These are phyloP conservation scores for Oidiodendron maius DNA, from an alignment of 495 filamentous ascomycete genomes.

Conservation along the genomic window DNA sequence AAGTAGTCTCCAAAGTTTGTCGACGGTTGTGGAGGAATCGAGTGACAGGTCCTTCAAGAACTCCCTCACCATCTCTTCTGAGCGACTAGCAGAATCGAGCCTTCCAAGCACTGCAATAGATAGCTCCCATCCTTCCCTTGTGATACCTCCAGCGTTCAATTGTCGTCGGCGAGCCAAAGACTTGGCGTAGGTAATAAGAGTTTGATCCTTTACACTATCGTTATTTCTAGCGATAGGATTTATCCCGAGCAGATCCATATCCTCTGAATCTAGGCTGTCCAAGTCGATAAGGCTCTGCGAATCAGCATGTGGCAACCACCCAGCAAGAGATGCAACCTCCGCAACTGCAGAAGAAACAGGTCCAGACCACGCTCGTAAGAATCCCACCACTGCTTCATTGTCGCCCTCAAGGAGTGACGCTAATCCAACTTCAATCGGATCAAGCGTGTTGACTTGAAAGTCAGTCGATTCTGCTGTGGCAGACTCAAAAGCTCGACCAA, in stretches of 20 bases:
- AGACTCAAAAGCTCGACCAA: constrained; percentile 41
- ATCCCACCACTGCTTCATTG: constrained; percentile 62
- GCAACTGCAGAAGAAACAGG: constrained; percentile 68
- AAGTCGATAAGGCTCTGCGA: constrained; percentile 35
- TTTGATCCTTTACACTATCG: constrained; percentile 58
- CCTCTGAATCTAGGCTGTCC: constrained; percentile 45
- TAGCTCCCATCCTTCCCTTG: constrained; percentile 77
- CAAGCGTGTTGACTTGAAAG: constrained; percentile 66
- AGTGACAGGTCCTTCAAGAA: constrained; percentile 60
- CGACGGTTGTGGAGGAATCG: constrained; percentile 57
- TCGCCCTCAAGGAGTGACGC: constrained; percentile 76
- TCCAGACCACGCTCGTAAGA: constrained; percentile 73
- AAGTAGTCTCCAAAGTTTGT: constrained; percentile 68
- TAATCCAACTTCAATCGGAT: constrained; percentile 68
- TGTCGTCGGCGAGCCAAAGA: constrained; percentile 40
- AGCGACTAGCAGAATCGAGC: constrained; percentile 57
- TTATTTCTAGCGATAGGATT: constrained; percentile 34
- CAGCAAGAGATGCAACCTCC: constrained; percentile 67
- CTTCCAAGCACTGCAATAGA: constrained; percentile 71
- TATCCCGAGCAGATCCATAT: constrained; percentile 48
- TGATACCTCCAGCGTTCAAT: constrained; percentile 26
- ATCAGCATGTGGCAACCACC: constrained; percentile 61
- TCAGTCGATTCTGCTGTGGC: constrained; percentile 33
- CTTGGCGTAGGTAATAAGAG: constrained; percentile 68
- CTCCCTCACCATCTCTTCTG: constrained; percentile 59